Base-by-base conservation (phyloP, 1,139 yeast species). In the Kluyveromyces sp. region DNA sequence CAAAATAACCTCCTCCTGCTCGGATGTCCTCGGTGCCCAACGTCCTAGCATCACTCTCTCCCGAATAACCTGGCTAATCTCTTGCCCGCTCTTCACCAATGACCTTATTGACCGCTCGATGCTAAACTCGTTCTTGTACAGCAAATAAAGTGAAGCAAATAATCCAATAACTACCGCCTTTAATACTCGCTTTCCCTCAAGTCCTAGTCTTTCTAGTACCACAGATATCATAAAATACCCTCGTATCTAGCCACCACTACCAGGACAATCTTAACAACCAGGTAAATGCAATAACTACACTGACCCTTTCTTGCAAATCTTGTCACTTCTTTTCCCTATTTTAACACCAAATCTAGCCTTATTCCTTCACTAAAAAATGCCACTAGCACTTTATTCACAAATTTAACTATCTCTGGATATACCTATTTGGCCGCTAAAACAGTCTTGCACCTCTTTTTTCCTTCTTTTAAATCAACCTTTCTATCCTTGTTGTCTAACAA, bases 11-110 rank as follows among this genome's bases (percentile, higher is more conserved):
- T 54, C 57, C 31, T 59, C 60, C 39, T 55, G 49, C 38, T 52
- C 54, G 10, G 53, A 49, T 42, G 45, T 45, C 36, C 54, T 50
- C 27, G 58, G 57, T 34, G 55, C 53, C 58, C 59, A 53, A 26
- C 58, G 56, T 44, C 57, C 53, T 37, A 56, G 48, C 37, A 52
- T 48, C 28, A 46, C 48, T 30, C 37, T 45, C 30, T 50, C 44
- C 33, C 48, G 44, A 29, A 50, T 45, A 8, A 43, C 43, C 27
- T 45, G 43, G 7, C 49, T 45, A 27, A 49, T 27, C 8, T 45
- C 44, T 25, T 46, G 48, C 10, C 47, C 47, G 27, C 25, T 44
- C 29, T 34, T 41, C 15, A 45, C 47, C 5, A 47, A 15, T 5
- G 40, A 33, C 25, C 43, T 47, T 45, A 45, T 41, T 7, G 43